These are phyloP conservation scores for Thraustotheca clavata DNA, from an alignment of 352 stramenopile genomes.

Conservation along the genomic window DNA sequence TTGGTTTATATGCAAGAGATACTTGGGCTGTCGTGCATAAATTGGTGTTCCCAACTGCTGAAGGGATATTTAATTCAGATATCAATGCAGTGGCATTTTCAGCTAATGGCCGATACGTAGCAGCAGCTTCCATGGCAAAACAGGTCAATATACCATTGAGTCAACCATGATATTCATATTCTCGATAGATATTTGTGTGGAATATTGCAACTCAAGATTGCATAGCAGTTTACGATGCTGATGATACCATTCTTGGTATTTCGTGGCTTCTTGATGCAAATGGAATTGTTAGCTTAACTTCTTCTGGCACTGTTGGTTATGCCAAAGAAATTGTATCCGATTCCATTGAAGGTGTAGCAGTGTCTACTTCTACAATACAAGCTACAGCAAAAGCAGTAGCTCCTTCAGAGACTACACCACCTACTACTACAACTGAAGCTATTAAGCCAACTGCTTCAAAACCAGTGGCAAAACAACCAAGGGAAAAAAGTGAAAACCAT, in stretches of 20 bases:
- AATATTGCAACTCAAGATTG: conserved; percentile 37
- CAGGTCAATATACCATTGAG: conserved; percentile 23
- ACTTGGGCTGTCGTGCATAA: conserved; percentile 36
- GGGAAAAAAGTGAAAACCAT: conserved; percentile 27
- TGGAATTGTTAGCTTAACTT: conserved; percentile 3
- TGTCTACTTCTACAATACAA: background rate
- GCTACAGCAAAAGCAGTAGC: background rate
- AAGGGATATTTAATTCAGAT: conserved; percentile 40
- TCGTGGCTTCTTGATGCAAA: conserved; percentile 33
- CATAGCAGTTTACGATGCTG: conserved; percentile 46
- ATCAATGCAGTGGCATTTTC: conserved; percentile 70
- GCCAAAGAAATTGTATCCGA: background rate
- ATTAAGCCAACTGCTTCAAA: conserved; percentile 24
- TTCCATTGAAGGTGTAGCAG: background rate
- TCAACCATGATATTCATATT: background rate
- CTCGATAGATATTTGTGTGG: conserved; percentile 51
- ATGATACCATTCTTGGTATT: conserved; percentile 47
- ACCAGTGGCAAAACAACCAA: conserved; percentile 45
- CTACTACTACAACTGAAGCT: background rate
- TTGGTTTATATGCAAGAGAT: conserved; percentile 48
- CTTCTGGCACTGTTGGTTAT: conserved; percentile 3
- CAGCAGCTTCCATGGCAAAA: conserved; percentile 52
- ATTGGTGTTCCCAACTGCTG: conserved; percentile 48
- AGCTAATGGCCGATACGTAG: conserved; percentile 68
- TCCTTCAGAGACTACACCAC: background rate